Conservation (phyloP, 139 green algal species). For the Auxenochlorella protothecoides region DNA sequence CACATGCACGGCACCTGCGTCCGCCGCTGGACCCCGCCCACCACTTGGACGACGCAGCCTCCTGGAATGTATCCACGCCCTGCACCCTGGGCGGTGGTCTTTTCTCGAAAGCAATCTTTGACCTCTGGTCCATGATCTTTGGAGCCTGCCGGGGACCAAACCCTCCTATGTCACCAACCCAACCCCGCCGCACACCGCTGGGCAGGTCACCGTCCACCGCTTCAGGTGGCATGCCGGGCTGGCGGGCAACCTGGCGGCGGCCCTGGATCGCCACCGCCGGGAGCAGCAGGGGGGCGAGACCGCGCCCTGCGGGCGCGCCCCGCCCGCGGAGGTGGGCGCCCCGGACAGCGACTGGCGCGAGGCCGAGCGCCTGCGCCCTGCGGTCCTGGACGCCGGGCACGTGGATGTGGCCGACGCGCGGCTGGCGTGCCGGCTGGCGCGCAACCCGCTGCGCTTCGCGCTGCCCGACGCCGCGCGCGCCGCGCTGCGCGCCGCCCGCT, state of each 20-base stretch:
- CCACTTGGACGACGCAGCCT: too few relatives aligned
- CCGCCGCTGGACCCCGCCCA: too few relatives aligned
- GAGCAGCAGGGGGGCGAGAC: not conserved
- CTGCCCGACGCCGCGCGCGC: not conserved
- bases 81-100: too few relatives aligned
- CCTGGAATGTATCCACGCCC: too few relatives aligned
- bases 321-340: not conserved
- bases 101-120: too few relatives aligned
- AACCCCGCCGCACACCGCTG: not conserved
- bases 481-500: too few relatives aligned
- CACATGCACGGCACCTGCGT: too few relatives aligned
- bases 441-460: not conserved
- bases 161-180: not conserved
- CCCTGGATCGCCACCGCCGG: not conserved
- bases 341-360: not conserved
- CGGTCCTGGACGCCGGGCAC: not conserved
- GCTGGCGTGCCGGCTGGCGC: not conserved
- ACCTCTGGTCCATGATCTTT: too few relatives aligned
- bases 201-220: not conserved
- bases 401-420: not conserved
- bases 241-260: not conserved
- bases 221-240: slow-evolving; percentile 2
- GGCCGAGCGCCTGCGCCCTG: not conserved
- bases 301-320: not conserved
- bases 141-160: too few relatives aligned